A percentile compares a stretch with the other conserved stretches of the same genome.
Evolutionary conservation across 1,284 basidiomycete genomes (phyloP).

Genomic region (Mycena citricolor): DNA sequence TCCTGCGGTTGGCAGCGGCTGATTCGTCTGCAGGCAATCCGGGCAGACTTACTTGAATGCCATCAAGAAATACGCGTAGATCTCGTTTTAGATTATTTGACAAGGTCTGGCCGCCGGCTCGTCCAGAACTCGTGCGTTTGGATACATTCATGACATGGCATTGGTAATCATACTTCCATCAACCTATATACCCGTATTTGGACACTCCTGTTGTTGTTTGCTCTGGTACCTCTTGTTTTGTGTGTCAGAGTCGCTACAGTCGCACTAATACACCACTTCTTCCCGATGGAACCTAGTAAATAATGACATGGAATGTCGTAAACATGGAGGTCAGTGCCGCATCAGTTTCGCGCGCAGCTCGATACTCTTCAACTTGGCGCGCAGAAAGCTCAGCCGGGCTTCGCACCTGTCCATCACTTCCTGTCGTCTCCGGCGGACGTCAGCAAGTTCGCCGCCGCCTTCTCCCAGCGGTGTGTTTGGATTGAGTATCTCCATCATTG

Average conservation of each 20-base stretch:
- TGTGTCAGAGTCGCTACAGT: too few species aligned
- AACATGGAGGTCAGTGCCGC: conserved; percentile 46
- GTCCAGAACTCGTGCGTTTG: conserved; percentile 12
- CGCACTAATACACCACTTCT: too few species aligned
- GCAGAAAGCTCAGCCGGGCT: conserved; percentile 66
- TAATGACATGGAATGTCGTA: too few species aligned
- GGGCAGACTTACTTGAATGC: conserved; percentile 40
- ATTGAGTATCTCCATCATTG: conserved; percentile 21
- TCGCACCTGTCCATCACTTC: conserved; percentile 70
- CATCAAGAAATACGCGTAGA: conserved; percentile 34
- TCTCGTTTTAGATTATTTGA: conserved; percentile 2
- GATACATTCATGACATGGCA: too few species aligned
- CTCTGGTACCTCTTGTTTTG: not conserved
- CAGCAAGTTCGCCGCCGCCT: conserved; percentile 44
- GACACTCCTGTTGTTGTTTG: not conserved
- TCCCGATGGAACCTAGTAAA: too few species aligned
- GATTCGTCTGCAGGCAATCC: conserved; percentile 32
- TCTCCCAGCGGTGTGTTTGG: conserved; percentile 34
- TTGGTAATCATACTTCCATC: too few species aligned
- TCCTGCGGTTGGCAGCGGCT: not conserved
- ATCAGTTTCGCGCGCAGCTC: conserved; percentile 71
- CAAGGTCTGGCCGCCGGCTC: conserved; percentile 10
- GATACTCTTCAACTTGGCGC: conserved; percentile 70
- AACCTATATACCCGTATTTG: not conserved
- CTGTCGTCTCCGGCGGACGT: conserved; percentile 57